Conservation (phyloP, 1,284 basidiomycete species). For the Agroathelia rolfsii region DNA sequence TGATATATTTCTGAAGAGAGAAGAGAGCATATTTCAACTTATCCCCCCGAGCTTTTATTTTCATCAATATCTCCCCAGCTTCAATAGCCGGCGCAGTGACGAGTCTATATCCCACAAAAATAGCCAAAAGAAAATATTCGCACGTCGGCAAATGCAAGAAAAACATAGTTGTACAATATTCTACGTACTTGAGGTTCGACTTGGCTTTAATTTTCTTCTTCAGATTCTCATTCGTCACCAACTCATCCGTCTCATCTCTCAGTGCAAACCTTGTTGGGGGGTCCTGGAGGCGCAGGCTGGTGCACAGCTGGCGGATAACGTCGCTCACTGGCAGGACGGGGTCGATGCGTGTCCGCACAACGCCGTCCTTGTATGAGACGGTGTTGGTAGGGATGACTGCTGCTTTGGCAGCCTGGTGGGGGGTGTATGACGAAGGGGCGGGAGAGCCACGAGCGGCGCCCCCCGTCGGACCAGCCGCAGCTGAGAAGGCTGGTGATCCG, state of each 20-base stretch:
- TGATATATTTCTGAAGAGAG: constrained; percentile 77
- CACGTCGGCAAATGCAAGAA: neutral
- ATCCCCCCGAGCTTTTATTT: constrained; percentile 55
- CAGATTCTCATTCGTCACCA: constrained; percentile 88
- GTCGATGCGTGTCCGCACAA: constrained; percentile 72
- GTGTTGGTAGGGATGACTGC: constrained; percentile 68
- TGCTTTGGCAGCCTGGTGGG: constrained; percentile 21
- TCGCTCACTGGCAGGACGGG: constrained; percentile 71
- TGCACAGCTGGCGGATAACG: constrained; percentile 68
- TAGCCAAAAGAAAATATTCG: constrained; percentile 6
- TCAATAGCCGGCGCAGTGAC: constrained; percentile 77
- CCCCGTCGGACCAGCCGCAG: constrained; percentile 3
- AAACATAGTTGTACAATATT: constrained; percentile 3
- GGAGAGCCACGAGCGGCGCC: constrained; percentile 18
- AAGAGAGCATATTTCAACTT: constrained; percentile 64
- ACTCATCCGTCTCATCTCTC: constrained; percentile 78
- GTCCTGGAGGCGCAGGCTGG: constrained; percentile 77
- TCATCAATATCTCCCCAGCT: constrained; percentile 71
- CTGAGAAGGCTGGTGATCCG: constrained; percentile 3
- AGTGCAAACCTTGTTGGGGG: constrained; percentile 76
- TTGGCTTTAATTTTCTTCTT: constrained; percentile 75
- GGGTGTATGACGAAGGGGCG: constrained; percentile 13
- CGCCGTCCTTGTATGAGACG: constrained; percentile 63
- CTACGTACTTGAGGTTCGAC: constrained; percentile 69
- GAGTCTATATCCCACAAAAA: constrained; percentile 35